These are phyloP conservation scores for Colletotrichum salicis DNA, from an alignment of 2,329 filamentous ascomycete genomes.

Conservation along the genomic window DNA sequence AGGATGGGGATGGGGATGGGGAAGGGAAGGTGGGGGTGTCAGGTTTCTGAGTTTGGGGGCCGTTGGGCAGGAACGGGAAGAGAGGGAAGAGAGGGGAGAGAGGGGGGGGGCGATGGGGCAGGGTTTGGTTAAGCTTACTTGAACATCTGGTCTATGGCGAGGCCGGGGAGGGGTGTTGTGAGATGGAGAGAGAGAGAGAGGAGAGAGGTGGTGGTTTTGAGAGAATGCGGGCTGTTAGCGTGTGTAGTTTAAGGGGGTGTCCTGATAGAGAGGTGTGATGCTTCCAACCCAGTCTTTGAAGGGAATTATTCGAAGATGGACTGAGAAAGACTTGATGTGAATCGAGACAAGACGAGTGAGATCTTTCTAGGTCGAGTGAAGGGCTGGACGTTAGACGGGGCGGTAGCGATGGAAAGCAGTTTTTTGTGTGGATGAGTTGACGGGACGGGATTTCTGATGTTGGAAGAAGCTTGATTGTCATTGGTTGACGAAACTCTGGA, in stretches of 20 bases:
- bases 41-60: background rate
- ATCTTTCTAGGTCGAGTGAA: background rate
- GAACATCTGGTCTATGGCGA: slow-evolving; percentile 24
- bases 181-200: background rate
- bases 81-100: background rate
- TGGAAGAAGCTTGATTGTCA: background rate
- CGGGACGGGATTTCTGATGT: background rate
- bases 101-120: background rate
- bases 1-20: background rate
- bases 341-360: no score
- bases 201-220: background rate
- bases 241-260: background rate
- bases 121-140: slow-evolving; percentile 31
- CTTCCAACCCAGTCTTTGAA: background rate
- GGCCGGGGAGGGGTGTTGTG: no score
- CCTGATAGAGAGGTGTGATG: background rate
- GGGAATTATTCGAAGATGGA: no score
- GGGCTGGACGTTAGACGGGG: background rate
- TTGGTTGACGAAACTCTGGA: background rate
- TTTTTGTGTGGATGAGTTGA: background rate
- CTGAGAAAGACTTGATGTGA: no score
- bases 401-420: background rate
- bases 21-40: background rate
- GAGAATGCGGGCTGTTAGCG: background rate
- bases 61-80: background rate